Conservation (phyloP, 805 yeast genomes). For the Candida sakaeoensis region DNA sequence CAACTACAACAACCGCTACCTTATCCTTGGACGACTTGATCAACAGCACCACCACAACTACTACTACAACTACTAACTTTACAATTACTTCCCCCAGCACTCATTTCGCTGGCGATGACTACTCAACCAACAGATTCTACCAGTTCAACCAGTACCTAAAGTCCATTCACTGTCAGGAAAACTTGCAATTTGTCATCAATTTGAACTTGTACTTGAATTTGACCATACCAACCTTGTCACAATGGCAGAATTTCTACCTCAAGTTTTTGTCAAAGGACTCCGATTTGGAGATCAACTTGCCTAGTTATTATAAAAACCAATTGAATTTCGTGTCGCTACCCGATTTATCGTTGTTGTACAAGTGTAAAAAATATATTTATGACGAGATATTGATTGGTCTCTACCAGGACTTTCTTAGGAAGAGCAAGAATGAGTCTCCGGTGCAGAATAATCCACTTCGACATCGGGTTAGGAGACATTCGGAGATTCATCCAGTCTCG, state of each 20-base stretch:
- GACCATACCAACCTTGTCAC: conserved; percentile 1
- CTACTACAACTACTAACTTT: conserved; percentile 8
- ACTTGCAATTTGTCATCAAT: conserved; percentile 9
- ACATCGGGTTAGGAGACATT: background rate
- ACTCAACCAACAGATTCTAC: background rate
- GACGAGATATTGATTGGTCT: conserved; percentile 12
- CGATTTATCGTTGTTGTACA: conserved; percentile 1
- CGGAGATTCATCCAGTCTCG: background rate
- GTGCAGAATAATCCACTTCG: background rate
- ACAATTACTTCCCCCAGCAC: conserved; percentile 1
- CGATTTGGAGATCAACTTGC: conserved; percentile 11
- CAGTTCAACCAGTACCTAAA: conserved; percentile 4
- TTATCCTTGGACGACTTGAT: background rate
- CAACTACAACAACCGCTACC: background rate
- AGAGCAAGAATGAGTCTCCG: conserved; percentile 3
- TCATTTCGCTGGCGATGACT: no score
- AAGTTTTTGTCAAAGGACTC: conserved; percentile 9
- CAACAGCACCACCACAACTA: conserved; percentile 1
- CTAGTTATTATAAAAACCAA: conserved; percentile 8
- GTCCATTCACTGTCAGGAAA: conserved; percentile 11
- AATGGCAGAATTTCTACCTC: conserved; percentile 10
- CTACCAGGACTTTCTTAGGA: conserved; percentile 10
- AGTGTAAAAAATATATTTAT: conserved; percentile 9
- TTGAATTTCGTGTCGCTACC: conserved; percentile 6
- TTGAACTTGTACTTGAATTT: conserved; percentile 5